Evolutionary conservation across 2,329 filamentous ascomycete species (phyloP).

Genomic region (Akanthomyces uredinophilus): DNA sequence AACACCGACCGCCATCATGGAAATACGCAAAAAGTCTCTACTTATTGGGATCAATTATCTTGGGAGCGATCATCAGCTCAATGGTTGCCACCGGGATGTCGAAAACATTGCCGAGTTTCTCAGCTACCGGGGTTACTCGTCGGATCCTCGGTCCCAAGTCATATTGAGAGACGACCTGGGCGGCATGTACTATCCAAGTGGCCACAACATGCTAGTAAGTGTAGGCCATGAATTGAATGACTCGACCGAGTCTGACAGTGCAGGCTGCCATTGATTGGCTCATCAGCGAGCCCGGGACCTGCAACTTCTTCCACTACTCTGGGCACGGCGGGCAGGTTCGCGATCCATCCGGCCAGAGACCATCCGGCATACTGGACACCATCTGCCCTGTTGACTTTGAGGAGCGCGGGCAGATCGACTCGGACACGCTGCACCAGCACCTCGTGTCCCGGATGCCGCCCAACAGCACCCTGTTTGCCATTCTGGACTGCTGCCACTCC

Average conservation of each 20-base stretch:
- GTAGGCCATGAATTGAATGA: constrained; percentile 33
- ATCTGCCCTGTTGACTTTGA: constrained; percentile 55
- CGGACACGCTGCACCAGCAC: constrained; percentile 56
- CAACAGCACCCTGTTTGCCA: constrained; percentile 56
- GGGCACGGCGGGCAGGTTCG: constrained; percentile 52
- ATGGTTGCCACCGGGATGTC: constrained; percentile 57
- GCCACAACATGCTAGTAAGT: constrained; percentile 54
- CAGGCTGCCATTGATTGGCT: constrained; percentile 53
- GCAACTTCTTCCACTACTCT: constrained; percentile 58
- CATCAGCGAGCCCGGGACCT: constrained; percentile 50
- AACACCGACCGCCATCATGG: constrained; percentile 5
- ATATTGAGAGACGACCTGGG: constrained; percentile 27
- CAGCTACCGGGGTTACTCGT: constrained; percentile 22
- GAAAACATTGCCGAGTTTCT: constrained; percentile 55
- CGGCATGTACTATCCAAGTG: constrained; percentile 49
- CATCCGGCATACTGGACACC: constrained; percentile 52
- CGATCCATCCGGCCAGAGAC: constrained; percentile 52
- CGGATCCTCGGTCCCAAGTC: constrained; percentile 11
- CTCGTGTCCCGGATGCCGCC: constrained; percentile 59
- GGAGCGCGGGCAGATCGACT: constrained; percentile 48
- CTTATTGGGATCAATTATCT: constrained; percentile 60
- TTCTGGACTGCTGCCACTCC: constrained; percentile 56
- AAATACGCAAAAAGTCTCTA: constrained; percentile 39
- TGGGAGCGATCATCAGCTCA: constrained; percentile 49
- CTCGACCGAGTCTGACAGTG: constrained; percentile 25